Percentiles rank a stretch among this genome's conserved stretches.
phyloP scores from a whole-genome alignment of 176 grass and related monocot species.

The Tuctoria greenei region DNA sequence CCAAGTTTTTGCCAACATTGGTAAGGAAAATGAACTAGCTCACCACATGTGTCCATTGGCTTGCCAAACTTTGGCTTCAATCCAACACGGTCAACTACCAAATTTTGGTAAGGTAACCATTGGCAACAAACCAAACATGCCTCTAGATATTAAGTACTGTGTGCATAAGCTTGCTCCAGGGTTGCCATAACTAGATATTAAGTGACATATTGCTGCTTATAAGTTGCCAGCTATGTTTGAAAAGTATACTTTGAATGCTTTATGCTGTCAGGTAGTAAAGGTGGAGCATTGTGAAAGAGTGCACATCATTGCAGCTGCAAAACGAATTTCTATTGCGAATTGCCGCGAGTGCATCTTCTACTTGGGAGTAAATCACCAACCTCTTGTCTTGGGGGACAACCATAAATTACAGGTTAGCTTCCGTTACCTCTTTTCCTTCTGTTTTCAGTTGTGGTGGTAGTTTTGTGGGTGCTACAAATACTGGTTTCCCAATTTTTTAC shows the following conservation, averaged over 20 bases:
- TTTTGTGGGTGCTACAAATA: neutral
- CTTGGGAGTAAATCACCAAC: slow-evolving; percentile 84
- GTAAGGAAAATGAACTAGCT: no score
- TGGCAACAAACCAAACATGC: no score
- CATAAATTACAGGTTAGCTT: slow-evolving; percentile 89
- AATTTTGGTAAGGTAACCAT: no score
- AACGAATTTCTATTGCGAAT: slow-evolving; percentile 90
- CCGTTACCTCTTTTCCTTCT: slow-evolving; percentile 24
- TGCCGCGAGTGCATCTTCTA: slow-evolving; percentile 95
- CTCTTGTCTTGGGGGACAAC: slow-evolving; percentile 93
- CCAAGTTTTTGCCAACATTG: no score
- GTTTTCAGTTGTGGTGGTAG: neutral
- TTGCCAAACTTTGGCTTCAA: no score
- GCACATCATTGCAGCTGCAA: slow-evolving; percentile 87
- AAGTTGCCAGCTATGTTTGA: slow-evolving; percentile 1
- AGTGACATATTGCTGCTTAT: neutral
- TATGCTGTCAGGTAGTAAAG: slow-evolving; percentile 67
- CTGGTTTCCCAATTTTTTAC: neutral
- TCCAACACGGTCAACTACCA: no score
- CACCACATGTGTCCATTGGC: no score
- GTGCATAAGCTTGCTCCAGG: no score
- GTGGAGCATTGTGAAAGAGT: slow-evolving; percentile 99
- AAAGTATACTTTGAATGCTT: slow-evolving; percentile 26
- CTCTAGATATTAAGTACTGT: no score
- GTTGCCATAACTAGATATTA: no score